phyloP scores from a whole-genome alignment of 2,329 filamentous ascomycete genomes.

The Fusarium sp. region DNA sequence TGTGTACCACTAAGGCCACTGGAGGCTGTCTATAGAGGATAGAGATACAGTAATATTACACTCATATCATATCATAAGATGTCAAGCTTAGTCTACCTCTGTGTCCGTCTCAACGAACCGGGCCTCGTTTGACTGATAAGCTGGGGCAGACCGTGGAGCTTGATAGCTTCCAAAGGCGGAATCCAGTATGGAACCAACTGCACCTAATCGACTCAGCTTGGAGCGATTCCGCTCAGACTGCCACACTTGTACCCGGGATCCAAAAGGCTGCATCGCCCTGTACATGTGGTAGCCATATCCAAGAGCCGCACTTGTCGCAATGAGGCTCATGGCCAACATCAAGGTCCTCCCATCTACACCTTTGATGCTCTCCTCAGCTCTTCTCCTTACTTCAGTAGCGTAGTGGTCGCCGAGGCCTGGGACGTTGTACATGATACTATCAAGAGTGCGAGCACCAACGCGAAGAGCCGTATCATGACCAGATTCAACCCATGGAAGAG shows the following conservation, averaged over 20 bases:
- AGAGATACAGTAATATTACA: constrained; percentile 37
- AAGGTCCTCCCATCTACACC: constrained; percentile 50
- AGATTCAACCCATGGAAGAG: constrained; percentile 46
- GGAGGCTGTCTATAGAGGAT: constrained; percentile 20
- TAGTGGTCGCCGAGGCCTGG: constrained; percentile 53
- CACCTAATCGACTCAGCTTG: constrained; percentile 58
- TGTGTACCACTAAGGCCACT: neutral
- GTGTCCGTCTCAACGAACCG: constrained; percentile 52
- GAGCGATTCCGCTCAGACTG: constrained; percentile 46
- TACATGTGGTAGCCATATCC: constrained; percentile 57
- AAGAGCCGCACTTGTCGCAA: constrained; percentile 54
- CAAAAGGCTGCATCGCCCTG: constrained; percentile 58
- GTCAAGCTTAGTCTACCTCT: constrained; percentile 48
- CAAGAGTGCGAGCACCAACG: constrained; percentile 48
- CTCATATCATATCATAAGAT: constrained; percentile 18
- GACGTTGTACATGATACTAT: constrained; percentile 51
- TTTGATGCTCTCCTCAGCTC: constrained; percentile 48
- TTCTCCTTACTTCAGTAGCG: constrained; percentile 52
- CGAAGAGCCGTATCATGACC: constrained; percentile 37
- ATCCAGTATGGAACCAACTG: constrained; percentile 59
- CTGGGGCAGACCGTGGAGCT: constrained; percentile 17
- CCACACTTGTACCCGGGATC: constrained; percentile 59
- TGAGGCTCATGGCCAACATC: constrained; percentile 48
- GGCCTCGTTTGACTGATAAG: constrained; percentile 31
- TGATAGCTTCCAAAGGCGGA: constrained; percentile 48